Evolutionary conservation across 257 asterid genomes (phyloP).

Genomic region (Penstemon davidsonii): DNA sequence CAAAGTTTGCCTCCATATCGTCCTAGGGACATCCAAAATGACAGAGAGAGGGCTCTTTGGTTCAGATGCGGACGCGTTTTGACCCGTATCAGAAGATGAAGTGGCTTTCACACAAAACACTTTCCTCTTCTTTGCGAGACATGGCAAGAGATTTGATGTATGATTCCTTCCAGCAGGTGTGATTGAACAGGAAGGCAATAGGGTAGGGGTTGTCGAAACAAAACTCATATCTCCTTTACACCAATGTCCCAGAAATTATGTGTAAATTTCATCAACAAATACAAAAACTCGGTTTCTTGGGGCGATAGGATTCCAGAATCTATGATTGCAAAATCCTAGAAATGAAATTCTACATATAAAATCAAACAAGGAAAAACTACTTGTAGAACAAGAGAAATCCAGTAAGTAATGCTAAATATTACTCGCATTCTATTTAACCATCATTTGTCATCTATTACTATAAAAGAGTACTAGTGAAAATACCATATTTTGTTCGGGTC

Average conservation of each 20-base stretch:
- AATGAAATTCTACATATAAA: not conserved
- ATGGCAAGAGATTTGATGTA: constrained; percentile 44
- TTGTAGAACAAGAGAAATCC: not conserved
- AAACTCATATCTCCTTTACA: constrained; percentile 33
- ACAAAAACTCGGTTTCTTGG: constrained; percentile 1
- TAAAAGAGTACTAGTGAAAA: not conserved
- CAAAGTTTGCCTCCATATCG: constrained; percentile 77
- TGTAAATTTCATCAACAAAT: constrained; percentile 1
- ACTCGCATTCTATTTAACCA: not conserved
- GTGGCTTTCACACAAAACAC: constrained; percentile 40
- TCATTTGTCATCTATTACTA: not conserved
- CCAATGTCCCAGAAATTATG: constrained; percentile 3
- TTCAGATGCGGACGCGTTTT: constrained; percentile 44
- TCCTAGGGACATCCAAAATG: constrained; percentile 62
- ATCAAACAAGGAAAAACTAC: no score
- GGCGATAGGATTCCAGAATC: constrained; percentile 7
- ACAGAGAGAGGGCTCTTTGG: constrained; percentile 49
- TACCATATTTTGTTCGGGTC: not conserved
- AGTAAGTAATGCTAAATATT: not conserved
- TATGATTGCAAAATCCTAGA: constrained; percentile 17
- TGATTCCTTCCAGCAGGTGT: constrained; percentile 37
- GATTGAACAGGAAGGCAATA: constrained; percentile 38
- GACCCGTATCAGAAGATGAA: constrained; percentile 49
- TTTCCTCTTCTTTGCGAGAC: constrained; percentile 36
- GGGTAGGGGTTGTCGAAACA: constrained; percentile 45